A percentile compares a stretch with the other conserved stretches of the same genome.
phyloP scores from a whole-genome alignment of 139 green algal genomes.

The Mesotaenium endlicherianum region DNA sequence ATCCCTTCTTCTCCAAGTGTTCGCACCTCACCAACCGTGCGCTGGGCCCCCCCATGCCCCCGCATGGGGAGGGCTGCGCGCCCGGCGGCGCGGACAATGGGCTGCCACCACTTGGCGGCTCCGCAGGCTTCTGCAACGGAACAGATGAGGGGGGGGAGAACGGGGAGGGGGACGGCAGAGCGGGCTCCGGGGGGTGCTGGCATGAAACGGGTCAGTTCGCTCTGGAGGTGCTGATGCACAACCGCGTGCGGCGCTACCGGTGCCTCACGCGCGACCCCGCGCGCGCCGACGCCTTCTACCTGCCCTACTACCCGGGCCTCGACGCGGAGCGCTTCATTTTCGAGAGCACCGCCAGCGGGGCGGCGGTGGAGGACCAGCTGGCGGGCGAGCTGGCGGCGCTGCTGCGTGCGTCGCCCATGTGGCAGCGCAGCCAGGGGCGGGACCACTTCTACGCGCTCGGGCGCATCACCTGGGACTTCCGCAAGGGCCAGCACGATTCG shows the following conservation, averaged over 20 bases:
- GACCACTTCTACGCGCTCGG: conserved; percentile 29
- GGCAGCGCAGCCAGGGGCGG: conserved; percentile 7
- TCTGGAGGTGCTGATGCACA: conserved; percentile 26
- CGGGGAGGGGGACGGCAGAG: too few relatives aligned
- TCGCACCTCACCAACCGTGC: too few relatives aligned
- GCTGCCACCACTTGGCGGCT: too few relatives aligned
- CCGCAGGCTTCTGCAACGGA: too few relatives aligned
- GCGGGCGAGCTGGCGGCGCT: too few relatives aligned
- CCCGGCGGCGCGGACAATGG: too few relatives aligned
- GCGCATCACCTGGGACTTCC: conserved; percentile 31
- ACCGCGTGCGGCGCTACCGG: conserved; percentile 15
- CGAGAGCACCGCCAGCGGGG: neutral
- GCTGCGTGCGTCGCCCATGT: too few relatives aligned
- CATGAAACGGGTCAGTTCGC: conserved; percentile 8
- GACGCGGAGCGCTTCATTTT: neutral
- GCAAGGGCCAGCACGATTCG: neutral
- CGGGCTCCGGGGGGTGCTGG: neutral
- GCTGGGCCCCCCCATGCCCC: too few relatives aligned
- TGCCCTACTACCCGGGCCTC: conserved; percentile 25
- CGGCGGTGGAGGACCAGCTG: neutral
- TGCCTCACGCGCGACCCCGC: conserved; percentile 26
- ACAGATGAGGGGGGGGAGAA: too few relatives aligned
- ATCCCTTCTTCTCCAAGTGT: too few relatives aligned
- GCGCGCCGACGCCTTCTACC: conserved; percentile 24
- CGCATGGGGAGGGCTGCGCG: too few relatives aligned